These are phyloP conservation scores for Luvunga scandens DNA, from an alignment of 345 rosid species.

Conservation along the genomic window DNA sequence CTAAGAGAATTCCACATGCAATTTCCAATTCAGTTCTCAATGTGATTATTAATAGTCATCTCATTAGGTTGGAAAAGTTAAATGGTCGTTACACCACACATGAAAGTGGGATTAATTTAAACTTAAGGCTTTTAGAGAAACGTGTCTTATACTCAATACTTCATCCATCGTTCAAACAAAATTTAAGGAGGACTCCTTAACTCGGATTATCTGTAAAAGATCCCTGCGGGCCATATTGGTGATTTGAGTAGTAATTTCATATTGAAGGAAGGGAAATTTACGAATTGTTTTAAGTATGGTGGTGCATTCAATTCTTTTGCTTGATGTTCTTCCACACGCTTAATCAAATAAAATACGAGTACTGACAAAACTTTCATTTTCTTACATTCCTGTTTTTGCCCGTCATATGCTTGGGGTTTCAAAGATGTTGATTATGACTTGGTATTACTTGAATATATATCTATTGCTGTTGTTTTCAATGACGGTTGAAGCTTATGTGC, in stretches of 20 bases:
- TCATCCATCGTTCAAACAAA: not conserved
- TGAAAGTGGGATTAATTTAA: not conserved
- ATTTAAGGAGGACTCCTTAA: not conserved
- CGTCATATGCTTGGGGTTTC: too few species aligned
- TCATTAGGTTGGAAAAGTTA: not conserved
- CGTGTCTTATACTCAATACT: not conserved
- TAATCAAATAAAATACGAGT: too few species aligned
- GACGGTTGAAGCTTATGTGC: not conserved
- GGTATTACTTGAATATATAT: not conserved
- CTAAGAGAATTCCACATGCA: not conserved
- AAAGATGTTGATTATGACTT: too few species aligned
- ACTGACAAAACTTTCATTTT: too few species aligned
- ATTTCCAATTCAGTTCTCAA: not conserved
- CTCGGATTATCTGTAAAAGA: too few species aligned
- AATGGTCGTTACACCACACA: not conserved
- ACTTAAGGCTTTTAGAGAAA: not conserved
- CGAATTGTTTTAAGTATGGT: too few species aligned
- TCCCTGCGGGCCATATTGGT: not conserved
- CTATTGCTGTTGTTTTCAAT: not conserved
- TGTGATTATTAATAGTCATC: not conserved
- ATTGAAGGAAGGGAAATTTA: not conserved
- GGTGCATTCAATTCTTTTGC: too few species aligned
- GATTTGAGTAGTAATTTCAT: not conserved
- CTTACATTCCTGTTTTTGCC: too few species aligned
- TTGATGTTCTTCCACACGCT: too few species aligned